Evolutionary conservation across 139 green algal species (phyloP).

Genomic region (Eudorina sp.): DNA sequence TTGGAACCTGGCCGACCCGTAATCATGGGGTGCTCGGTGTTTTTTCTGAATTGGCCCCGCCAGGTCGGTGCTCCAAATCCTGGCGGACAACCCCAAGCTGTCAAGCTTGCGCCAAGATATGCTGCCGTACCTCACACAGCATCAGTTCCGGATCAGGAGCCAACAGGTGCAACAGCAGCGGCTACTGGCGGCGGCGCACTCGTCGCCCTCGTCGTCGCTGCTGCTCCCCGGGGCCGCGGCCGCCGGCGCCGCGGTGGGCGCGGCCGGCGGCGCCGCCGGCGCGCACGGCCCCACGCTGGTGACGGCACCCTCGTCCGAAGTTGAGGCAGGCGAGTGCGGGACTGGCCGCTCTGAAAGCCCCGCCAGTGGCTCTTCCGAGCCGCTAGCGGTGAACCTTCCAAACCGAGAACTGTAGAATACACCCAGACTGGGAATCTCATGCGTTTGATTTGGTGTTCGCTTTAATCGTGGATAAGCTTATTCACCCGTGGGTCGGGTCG

Average conservation of each 20-base stretch:
- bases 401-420: no score
- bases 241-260: neutral
- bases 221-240: neutral
- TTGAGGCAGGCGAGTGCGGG: neutral
- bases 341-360: no score
- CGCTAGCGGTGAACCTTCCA: no score
- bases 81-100: conserved; percentile 67
- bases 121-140: conserved; percentile 76
- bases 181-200: neutral
- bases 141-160: conserved; percentile 61
- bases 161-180: conserved; percentile 6
- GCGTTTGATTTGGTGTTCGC: no score
- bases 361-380: no score
- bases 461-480: no score
- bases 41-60: no score
- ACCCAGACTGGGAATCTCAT: no score
- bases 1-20: no score
- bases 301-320: neutral
- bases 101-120: conserved; percentile 71
- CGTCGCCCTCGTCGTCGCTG: neutral
- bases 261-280: neutral
- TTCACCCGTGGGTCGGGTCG: no score
- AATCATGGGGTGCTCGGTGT: no score
- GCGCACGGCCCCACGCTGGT: neutral
- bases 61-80: conserved; percentile 63